Conservation (phyloP, 2,329 filamentous ascomycete species). For the Trichoderma atroviride region DNA sequence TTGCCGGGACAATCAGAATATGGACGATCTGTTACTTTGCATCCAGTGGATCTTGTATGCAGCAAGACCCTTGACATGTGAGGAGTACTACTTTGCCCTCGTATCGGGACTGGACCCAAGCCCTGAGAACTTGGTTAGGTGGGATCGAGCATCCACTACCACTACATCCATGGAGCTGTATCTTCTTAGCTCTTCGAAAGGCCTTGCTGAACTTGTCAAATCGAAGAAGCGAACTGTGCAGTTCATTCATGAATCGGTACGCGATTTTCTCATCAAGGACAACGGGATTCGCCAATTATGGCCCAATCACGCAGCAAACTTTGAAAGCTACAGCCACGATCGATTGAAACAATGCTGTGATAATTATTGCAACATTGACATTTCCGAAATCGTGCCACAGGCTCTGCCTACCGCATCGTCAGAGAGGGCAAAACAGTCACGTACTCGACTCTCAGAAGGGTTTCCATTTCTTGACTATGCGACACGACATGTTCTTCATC, state of each 20-base stretch:
- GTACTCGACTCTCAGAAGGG: not conserved
- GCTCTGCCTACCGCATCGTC: not conserved
- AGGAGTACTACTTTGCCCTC: constrained; percentile 47
- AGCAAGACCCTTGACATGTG: constrained; percentile 43
- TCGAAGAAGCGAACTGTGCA: constrained; percentile 40
- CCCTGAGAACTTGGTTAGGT: not conserved
- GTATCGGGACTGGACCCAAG: constrained; percentile 21
- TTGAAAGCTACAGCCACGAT: constrained; percentile 8
- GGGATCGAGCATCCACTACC: not conserved
- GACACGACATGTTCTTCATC: constrained; percentile 2
- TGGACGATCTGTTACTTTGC: constrained; percentile 47
- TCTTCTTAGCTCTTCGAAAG: constrained; percentile 48
- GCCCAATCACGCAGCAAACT: not conserved
- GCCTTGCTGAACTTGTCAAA: constrained; percentile 46
- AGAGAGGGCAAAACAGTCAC: not conserved
- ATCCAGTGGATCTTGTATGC: constrained; percentile 58
- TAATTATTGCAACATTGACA: not conserved
- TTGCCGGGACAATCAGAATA: constrained; percentile 47
- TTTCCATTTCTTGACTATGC: constrained; percentile 19
- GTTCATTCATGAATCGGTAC: constrained; percentile 55
- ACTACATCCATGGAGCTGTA: constrained; percentile 34
- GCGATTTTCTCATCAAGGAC: constrained; percentile 46
- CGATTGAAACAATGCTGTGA: constrained; percentile 8
- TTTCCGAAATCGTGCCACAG: not conserved
- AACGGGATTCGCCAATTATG: constrained; percentile 33